A percentile compares a stretch with the other conserved stretches of the same genome.
phyloP scores from a whole-genome alignment of 2,329 filamentous ascomycete genomes.

The Dothideomycetes sp. region DNA sequence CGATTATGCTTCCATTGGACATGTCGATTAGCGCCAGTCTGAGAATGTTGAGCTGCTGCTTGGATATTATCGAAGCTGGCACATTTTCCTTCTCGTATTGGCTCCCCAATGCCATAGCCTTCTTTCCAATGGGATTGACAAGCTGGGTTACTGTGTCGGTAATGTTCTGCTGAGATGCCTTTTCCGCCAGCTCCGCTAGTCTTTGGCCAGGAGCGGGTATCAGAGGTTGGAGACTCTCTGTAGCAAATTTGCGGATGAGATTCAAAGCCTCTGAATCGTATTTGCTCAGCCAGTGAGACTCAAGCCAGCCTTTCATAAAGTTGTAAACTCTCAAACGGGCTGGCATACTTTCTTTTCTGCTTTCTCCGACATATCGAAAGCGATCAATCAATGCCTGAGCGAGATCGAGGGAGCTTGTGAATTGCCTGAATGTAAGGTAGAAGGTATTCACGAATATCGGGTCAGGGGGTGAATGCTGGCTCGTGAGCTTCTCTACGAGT shows the following conservation, averaged over 20 bases:
- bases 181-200: constrained; percentile 67
- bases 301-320: constrained; percentile 92
- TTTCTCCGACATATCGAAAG: constrained; percentile 82
- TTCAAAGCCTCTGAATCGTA: constrained; percentile 66
- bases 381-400: constrained; percentile 77
- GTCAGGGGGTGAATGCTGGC: constrained; percentile 85
- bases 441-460: constrained; percentile 87
- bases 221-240: constrained; percentile 53
- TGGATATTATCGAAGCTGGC: constrained; percentile 55
- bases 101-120: constrained; percentile 61
- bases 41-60: constrained; percentile 63
- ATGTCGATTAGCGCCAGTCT: constrained; percentile 1
- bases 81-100: constrained; percentile 36
- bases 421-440: constrained; percentile 90
- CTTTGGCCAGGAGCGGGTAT: constrained; percentile 70
- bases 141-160: constrained; percentile 29
- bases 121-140: constrained; percentile 83
- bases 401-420: constrained; percentile 70
- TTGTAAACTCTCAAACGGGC: constrained; percentile 91
- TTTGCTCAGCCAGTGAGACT: constrained; percentile 85
- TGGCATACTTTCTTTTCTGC: constrained; percentile 60
- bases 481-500: constrained; percentile 86
- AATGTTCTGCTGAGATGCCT: constrained; percentile 42
- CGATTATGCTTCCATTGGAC: constrained; percentile 51
- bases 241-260: constrained; percentile 70